Base-by-base conservation (phyloP, 768 basidiomycete species). In the Gloeostereum incarnatum region DNA sequence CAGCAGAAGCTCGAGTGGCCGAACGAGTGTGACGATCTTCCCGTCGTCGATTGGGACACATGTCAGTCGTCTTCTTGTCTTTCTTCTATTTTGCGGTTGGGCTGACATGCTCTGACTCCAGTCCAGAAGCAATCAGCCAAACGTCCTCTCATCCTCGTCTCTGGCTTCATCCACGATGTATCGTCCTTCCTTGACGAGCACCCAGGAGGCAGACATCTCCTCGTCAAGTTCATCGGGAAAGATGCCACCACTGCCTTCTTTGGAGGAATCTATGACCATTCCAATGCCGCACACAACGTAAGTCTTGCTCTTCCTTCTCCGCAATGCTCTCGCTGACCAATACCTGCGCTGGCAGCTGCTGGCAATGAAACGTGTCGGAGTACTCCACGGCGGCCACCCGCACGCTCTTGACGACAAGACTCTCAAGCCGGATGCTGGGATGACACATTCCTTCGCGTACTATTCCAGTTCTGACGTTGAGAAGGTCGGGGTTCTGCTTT, bases 81-180 rank as follows among this genome's bases (percentile, higher is more conserved):
- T 22, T 23, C 20, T 22, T 27, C 3, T 14, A 3, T 4, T 9
- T 6, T n/a, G 35, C 27, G 1, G n/a, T 32, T 21, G 38, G 25
- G n/a, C n/a, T 53, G 25, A 45, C 39, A 23, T 16, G 32, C 20
- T 22, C 24, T 46, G 29, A 18, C 13, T 42, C 4, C 40, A 87
- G 84, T 81, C 74, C 81, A 83, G 54, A 73, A 82, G 45, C 91
- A 94, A 57, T 59, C 82, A 8, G 61, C 73, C 51, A 81, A 76
- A 46, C 79, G 92, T 9, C 86, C 90, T 10, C 63, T 94, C 20
- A 75, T 94, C 40, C 78, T 89, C 47, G 66, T 97, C 41, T 82
- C 89, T 24, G 92, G 92, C 11, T 92, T 90, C 68, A 93, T 97
- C 38, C 92, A 94, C 53, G 92, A 94, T 42, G 81, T 89, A 31